Conservation (phyloP, 352 stramenopile species). For the Phytopythium vexans region DNA sequence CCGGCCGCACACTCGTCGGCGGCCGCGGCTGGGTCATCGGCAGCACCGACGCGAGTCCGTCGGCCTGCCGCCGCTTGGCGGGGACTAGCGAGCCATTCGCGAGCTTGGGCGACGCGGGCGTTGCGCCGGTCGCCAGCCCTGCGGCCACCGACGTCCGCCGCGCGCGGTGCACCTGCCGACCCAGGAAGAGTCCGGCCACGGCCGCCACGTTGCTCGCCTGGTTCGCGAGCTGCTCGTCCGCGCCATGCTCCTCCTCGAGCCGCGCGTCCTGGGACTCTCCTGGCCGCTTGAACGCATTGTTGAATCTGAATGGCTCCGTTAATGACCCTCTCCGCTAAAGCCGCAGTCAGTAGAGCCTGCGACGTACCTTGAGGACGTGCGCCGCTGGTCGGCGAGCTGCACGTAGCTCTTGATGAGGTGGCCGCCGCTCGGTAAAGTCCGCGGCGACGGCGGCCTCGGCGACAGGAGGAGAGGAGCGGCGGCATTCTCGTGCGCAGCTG, state of each 20-base stretch:
- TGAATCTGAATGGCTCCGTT: conserved; percentile 2
- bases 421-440: conserved; percentile 17
- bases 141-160: conserved; percentile 13
- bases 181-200: conserved; percentile 20
- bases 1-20: too few relatives aligned
- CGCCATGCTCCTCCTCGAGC: neutral
- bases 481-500: too few relatives aligned
- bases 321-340: neutral
- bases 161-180: conserved; percentile 11
- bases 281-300: neutral
- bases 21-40: neutral
- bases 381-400: conserved; percentile 37
- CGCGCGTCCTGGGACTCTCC: neutral
- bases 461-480: too few relatives aligned
- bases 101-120: conserved; percentile 9
- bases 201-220: conserved; percentile 2
- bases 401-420: conserved; percentile 50
- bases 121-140: conserved; percentile 1
- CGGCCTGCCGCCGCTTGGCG: neutral
- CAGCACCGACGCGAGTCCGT: conserved; percentile 4
- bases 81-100: neutral
- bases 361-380: conserved; percentile 28
- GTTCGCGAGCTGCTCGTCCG: neutral
- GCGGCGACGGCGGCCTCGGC: neutral
- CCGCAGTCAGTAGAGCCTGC: neutral